A percentile compares a stretch with the other conserved stretches of the same genome.
Evolutionary conservation across 257 asterid genomes (phyloP).

Genomic region (Gentiana dahurica): DNA sequence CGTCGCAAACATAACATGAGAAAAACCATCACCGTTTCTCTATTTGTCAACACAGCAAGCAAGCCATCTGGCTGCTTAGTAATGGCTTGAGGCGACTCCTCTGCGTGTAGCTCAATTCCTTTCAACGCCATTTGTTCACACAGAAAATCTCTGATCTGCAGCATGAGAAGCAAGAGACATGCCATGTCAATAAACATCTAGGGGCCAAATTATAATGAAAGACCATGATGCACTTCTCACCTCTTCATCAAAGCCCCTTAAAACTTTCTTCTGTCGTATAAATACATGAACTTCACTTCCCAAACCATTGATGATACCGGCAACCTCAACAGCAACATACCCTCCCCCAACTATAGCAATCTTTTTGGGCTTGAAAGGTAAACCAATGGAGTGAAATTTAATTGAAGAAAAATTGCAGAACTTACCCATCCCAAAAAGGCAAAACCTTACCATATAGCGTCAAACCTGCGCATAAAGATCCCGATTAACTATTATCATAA

Average conservation of each 20-base stretch:
- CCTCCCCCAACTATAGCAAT: constrained; percentile 99
- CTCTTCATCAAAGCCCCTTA: constrained; percentile 98
- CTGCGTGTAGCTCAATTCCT: constrained; percentile 79
- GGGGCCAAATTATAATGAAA: not conserved
- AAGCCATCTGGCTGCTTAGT: constrained; percentile 70
- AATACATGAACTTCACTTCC: constrained; percentile 78
- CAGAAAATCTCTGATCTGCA: constrained; percentile 86
- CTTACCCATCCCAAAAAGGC: too few species aligned
- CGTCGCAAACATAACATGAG: constrained; percentile 95
- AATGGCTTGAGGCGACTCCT: constrained; percentile 81
- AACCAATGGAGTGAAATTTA: constrained; percentile 41
- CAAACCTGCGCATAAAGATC: too few species aligned
- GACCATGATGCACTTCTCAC: constrained; percentile 17
- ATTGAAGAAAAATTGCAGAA: too few species aligned
- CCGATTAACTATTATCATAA: too few species aligned
- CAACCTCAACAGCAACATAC: constrained; percentile 96
- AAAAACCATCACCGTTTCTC: constrained; percentile 76
- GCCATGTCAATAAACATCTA: constrained; percentile 9
- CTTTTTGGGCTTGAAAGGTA: constrained; percentile 70
- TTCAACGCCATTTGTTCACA: constrained; percentile 86
- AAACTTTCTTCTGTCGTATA: constrained; percentile 79
- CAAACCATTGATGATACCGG: constrained; percentile 96
- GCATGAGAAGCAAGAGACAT: constrained; percentile 8
- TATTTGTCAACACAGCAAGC: constrained; percentile 71
- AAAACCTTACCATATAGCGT: too few species aligned